Percentiles rank a stretch among this genome's conserved stretches.
Conservation (phyloP, 2,329 filamentous ascomycete genomes). For the Nemania sp. region DNA sequence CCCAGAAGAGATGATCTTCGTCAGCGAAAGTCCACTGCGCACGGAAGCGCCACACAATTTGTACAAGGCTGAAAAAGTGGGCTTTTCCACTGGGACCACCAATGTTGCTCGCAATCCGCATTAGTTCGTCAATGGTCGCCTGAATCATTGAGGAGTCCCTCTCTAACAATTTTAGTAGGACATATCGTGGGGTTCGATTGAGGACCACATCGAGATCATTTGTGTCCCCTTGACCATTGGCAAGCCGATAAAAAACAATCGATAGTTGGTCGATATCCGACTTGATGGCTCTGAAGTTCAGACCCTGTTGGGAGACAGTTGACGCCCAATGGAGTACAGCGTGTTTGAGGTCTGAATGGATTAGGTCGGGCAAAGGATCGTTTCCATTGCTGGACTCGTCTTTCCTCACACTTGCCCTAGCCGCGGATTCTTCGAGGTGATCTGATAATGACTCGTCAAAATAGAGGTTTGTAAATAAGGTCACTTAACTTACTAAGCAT, state of each 20-base stretch:
- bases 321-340: neutral
- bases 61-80: neutral
- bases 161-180: slow-evolving; percentile 3
- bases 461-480: neutral
- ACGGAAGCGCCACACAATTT: neutral
- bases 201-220: neutral
- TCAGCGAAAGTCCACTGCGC: neutral
- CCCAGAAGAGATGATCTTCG: neutral
- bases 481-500: slow-evolving; percentile 1
- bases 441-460: neutral
- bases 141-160: neutral
- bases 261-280: neutral
- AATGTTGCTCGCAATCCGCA: too few species aligned
- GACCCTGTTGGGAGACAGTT: neutral
- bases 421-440: neutral
- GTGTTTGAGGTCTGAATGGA: neutral
- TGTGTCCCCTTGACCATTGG: too few species aligned
- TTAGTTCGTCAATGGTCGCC: neutral
- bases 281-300: neutral
- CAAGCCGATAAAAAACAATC: neutral
- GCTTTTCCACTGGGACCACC: neutral
- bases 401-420: too few species aligned
- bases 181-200: neutral
- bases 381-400: neutral
- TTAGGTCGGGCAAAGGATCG: neutral